A percentile compares a stretch with the other conserved stretches of the same genome.
Evolutionary conservation across 139 green algal species (phyloP).

Genomic region (Ulvella scutata): DNA sequence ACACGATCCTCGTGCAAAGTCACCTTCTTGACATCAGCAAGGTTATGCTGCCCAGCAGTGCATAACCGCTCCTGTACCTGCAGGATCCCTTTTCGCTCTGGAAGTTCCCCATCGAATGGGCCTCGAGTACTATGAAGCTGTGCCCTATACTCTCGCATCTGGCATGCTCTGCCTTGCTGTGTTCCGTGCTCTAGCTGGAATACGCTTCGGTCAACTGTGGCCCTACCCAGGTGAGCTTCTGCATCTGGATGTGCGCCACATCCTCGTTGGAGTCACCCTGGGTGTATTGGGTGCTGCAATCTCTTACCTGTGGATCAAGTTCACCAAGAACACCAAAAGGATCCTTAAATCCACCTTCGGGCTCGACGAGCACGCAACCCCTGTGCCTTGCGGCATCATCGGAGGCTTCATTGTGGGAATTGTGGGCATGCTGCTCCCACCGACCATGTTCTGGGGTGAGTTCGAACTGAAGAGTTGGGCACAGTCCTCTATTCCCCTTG

Average conservation of each 20-base stretch:
- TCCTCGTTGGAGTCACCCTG: conserved; percentile 14
- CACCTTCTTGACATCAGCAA: not conserved
- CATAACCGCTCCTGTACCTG: no score
- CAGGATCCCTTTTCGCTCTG: conserved; percentile 25
- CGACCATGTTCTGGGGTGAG: conserved; percentile 30
- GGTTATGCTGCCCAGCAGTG: not conserved
- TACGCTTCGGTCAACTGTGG: conserved; percentile 26
- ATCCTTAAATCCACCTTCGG: not conserved
- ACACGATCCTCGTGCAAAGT: no score
- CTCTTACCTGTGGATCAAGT: conserved; percentile 12
- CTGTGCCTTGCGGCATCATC: conserved; percentile 14
- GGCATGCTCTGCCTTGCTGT: conserved; percentile 21
- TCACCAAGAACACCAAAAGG: conserved; percentile 3
- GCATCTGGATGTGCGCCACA: conserved; percentile 20
- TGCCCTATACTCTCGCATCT: conserved; percentile 13
- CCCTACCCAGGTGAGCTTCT: conserved; percentile 6
- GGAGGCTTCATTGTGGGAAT: conserved; percentile 22
- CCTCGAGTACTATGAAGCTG: conserved; percentile 28
- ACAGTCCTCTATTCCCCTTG: conserved; percentile 8
- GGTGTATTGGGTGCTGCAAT: conserved; percentile 10
- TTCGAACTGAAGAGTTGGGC: conserved; percentile 27
- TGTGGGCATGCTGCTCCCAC: conserved; percentile 24
- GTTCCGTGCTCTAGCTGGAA: conserved; percentile 14
- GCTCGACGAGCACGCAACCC: conserved; percentile 28
- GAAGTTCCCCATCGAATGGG: conserved; percentile 26